These are phyloP conservation scores for Trichosporon asahii DNA, from an alignment of 1,284 basidiomycete genomes.

Conservation along the genomic window DNA sequence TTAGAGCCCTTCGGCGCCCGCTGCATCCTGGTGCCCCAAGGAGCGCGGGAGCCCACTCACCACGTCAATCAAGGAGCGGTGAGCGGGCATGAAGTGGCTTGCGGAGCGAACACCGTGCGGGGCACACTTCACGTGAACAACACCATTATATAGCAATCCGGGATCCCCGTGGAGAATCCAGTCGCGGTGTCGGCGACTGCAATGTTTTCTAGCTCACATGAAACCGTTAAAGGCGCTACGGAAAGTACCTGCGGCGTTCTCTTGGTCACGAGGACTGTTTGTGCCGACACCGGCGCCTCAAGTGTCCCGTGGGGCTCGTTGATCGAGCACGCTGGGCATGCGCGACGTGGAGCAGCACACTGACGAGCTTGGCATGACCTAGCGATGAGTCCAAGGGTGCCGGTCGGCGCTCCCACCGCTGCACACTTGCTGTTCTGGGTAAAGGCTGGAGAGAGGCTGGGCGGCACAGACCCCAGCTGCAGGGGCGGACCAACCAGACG, in stretches of 20 bases:
- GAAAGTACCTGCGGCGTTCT: not conserved
- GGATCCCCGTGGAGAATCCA: conserved; percentile 1
- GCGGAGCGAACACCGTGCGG: not conserved
- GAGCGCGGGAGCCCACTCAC: not conserved
- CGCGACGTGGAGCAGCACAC: not conserved
- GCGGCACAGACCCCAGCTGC: not conserved
- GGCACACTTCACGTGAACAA: not conserved
- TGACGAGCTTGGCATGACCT: not conserved
- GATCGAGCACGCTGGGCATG: no score
- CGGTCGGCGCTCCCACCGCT: not conserved
- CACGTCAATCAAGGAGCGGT: not conserved
- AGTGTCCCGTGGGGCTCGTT: not conserved
- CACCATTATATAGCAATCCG: not conserved
- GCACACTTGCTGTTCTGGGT: not conserved
- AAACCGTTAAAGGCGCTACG: not conserved
- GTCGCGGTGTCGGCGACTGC: not conserved
- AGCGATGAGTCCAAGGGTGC: not conserved
- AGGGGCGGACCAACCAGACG: not conserved
- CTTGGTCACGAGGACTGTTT: not conserved
- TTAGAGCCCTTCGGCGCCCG: not conserved
- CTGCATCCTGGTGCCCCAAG: not conserved
- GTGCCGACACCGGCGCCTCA: not conserved
- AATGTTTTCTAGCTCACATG: not conserved
- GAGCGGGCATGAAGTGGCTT: not conserved
- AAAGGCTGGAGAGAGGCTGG: not conserved